phyloP scores from a whole-genome alignment of 2,329 filamentous ascomycete genomes.

The Blumeria hordei region DNA sequence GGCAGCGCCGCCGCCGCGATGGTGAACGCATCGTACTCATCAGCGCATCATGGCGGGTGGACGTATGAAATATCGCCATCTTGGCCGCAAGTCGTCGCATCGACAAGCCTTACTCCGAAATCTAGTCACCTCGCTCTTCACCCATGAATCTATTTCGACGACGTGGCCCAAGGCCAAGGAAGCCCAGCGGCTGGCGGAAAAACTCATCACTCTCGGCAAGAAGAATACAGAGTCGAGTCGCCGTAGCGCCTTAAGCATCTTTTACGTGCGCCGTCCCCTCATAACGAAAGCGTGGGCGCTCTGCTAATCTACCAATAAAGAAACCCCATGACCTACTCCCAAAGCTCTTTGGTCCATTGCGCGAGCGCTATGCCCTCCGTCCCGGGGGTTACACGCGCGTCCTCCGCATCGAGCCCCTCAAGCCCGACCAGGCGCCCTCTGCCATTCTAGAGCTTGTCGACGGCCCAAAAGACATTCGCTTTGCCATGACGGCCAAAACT shows the following conservation, averaged over 20 bases:
- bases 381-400: constrained; percentile 91
- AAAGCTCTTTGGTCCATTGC: constrained; percentile 70
- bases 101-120: constrained; percentile 84
- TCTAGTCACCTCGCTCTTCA: constrained; percentile 80
- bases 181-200: constrained; percentile 78
- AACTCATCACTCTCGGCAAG: constrained; percentile 84
- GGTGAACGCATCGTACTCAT: neutral
- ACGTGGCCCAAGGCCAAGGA: constrained; percentile 96
- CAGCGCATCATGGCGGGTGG: constrained; percentile 50
- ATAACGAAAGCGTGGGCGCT: neutral
- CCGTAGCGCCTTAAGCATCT: constrained; percentile 51
- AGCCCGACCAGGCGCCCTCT: constrained; percentile 64
- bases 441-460: constrained; percentile 92
- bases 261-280: constrained; percentile 42
- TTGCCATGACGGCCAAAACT: constrained; percentile 75
- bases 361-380: constrained; percentile 51
- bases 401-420: constrained; percentile 70
- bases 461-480: constrained; percentile 78
- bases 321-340: constrained; percentile 45
- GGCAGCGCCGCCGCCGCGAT: neutral
- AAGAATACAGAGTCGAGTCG: constrained; percentile 66
- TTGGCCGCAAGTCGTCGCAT: constrained; percentile 67
- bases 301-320: constrained; percentile 18
- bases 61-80: constrained; percentile 65
- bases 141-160: constrained; percentile 80